Base-by-base conservation (phyloP, 352 stramenopile genomes). In the Pythium myriotylum region DNA sequence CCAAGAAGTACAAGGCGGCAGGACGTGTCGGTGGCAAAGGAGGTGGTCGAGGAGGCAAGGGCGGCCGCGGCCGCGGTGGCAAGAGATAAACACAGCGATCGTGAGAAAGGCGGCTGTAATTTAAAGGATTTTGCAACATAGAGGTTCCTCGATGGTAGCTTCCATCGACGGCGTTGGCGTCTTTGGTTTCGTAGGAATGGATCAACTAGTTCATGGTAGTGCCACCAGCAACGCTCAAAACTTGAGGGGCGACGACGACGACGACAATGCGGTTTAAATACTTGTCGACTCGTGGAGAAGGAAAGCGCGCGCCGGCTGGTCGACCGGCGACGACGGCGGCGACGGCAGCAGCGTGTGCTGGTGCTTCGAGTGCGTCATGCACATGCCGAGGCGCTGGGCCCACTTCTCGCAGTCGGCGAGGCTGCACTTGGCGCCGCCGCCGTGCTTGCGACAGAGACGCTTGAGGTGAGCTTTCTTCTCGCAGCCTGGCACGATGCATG, bases 401-500 rank as follows among this genome's bases (percentile, higher is more conserved):
- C 86, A 95, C 65, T 95, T 95, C 6, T 92, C 77, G 27, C 86
- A 95, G 5, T 70, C 80, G 8, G 58, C 8, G 3, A 88, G 43
- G 46, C 65, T 79, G 65, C 86, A 95, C 62, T 94, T 94, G 45
- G 80, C 73, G 27, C 86, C 86, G 3, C 86, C 86, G 42, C 86
- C 86, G 68, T 95, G 86, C 64, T 91, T 86, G 26, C 86, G 86
- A 39, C 86, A 95, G 32, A 95, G 58, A 10, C 83, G 75, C 61
- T 93, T 92, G 27, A 95, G 45, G 47, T 92, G 84, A 19, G 84
- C 84, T 61, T 90, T 92, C 77, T 92, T 92, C 59, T 91, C 84
- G 37, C 84, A 92, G 5, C 77, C 81, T n/a, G 51, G 57, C 4
- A 92, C 76, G 19, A 88, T 74, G 51, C 86, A 90, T 27, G 68